phyloP scores from a whole-genome alignment of 2,329 filamentous ascomycete genomes.

The Exophiala aquamarina region DNA sequence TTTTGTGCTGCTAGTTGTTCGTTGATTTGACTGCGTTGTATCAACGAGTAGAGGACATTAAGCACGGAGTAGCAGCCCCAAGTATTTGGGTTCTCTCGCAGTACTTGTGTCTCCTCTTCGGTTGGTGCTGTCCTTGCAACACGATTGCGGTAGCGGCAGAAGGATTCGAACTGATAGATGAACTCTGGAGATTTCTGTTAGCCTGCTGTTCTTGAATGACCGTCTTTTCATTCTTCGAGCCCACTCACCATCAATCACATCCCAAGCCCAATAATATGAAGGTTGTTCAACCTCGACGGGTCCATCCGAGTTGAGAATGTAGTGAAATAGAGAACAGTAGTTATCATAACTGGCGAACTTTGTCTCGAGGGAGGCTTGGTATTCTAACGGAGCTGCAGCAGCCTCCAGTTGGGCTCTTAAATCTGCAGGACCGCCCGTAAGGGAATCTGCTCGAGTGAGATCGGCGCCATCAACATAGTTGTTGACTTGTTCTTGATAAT shows the following conservation, averaged over 20 bases:
- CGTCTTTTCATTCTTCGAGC: too few species aligned
- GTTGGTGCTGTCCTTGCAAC: slow-evolving; percentile 78
- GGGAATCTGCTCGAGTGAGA: slow-evolving; percentile 70
- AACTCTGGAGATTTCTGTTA: slow-evolving; percentile 61
- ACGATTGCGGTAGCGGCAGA: slow-evolving; percentile 93
- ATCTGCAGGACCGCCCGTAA: slow-evolving; percentile 75
- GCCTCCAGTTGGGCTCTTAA: slow-evolving; percentile 89
- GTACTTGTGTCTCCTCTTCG: slow-evolving; percentile 86
- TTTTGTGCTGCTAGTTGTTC: slow-evolving; percentile 96
- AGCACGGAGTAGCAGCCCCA: slow-evolving; percentile 99
- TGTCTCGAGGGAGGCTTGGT: slow-evolving; percentile 89
- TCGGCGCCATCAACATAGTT: slow-evolving; percentile 81
- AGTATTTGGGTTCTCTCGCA: slow-evolving; percentile 96
- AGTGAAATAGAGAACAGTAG: slow-evolving; percentile 99
- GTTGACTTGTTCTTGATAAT: slow-evolving; percentile 95
- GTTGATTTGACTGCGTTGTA: slow-evolving; percentile 96
- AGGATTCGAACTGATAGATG: slow-evolving; percentile 99
- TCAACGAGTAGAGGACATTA: slow-evolving; percentile 98
- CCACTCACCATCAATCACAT: slow-evolving; percentile 74
- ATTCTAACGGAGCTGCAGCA: slow-evolving; percentile 92
- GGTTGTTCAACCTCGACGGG: slow-evolving; percentile 95
- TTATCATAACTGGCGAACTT: slow-evolving; percentile 99
- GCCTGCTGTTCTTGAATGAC: too few species aligned
- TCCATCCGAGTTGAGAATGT: slow-evolving; percentile 98
- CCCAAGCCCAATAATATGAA: slow-evolving; percentile 99